Evolutionary conservation across 257 asterid species (phyloP).

Genomic region (Nicotiana noctiflora): DNA sequence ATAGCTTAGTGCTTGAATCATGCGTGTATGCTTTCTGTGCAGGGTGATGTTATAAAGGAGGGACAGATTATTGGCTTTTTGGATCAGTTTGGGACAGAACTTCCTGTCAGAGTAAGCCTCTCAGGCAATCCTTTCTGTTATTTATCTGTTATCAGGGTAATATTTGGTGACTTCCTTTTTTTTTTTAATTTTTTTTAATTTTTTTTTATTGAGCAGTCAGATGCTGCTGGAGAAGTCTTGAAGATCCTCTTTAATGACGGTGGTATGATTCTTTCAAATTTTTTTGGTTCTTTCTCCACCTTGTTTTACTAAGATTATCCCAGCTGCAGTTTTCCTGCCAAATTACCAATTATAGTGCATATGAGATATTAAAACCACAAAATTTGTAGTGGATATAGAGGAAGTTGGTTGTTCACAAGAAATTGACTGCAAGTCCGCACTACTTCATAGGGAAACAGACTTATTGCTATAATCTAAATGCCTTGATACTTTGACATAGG

Average conservation of each 20-base stretch:
- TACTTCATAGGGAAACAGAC: neutral
- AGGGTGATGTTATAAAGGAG: slow-evolving; percentile 87
- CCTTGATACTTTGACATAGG: neutral
- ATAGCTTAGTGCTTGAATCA: neutral
- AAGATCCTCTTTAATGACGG: slow-evolving; percentile 70
- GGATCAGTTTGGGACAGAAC: slow-evolving; percentile 60
- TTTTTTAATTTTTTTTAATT: too few species aligned
- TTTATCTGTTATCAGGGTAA: slow-evolving; percentile 8
- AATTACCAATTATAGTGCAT: neutral
- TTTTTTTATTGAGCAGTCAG: slow-evolving; percentile 46
- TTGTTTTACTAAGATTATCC: neutral
- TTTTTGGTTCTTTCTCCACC: neutral
- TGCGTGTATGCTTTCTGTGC: slow-evolving; percentile 15
- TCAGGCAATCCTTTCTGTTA: neutral
- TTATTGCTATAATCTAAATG: neutral
- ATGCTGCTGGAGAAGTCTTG: slow-evolving; percentile 78
- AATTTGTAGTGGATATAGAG: neutral
- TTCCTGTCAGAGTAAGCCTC: slow-evolving; percentile 64
- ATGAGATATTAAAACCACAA: neutral
- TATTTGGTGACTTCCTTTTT: slow-evolving; percentile 9
- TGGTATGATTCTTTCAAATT: slow-evolving; percentile 37
- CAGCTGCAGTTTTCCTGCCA: neutral
- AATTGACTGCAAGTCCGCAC: neutral
- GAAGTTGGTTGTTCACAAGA: neutral
- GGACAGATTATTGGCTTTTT: slow-evolving; percentile 70